Evolutionary conservation across 768 basidiomycete genomes (phyloP).

Genomic region (Mycena epipterygia): DNA sequence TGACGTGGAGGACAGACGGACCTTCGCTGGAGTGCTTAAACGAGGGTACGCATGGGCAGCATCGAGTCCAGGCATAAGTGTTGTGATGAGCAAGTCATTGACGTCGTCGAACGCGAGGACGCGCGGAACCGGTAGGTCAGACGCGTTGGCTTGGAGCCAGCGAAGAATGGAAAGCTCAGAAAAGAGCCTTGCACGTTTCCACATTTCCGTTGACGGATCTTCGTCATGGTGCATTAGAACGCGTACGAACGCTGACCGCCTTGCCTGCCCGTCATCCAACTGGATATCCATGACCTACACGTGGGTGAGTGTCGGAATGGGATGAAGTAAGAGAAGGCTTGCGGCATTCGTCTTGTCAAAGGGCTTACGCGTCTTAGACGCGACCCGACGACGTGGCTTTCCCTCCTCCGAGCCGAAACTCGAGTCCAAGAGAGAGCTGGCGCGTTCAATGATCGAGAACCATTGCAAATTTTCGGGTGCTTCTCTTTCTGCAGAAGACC

Average conservation of each 20-base stretch:
- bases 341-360: not conserved
- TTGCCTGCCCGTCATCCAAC: not conserved
- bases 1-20: not conserved
- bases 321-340: not conserved
- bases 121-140: conserved; percentile 4
- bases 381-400: too few species aligned
- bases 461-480: not conserved
- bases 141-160: conserved; percentile 16
- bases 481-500: not conserved
- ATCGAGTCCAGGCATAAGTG: conserved; percentile 7
- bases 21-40: conserved; percentile 1
- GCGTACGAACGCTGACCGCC: conserved; percentile 10
- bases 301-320: not conserved
- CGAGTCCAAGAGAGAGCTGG: conserved; percentile 2
- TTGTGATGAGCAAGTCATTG: conserved; percentile 8
- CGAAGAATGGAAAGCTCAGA: conserved; percentile 10
- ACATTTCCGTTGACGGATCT: not conserved
- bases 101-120: conserved; percentile 16
- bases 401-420: too few species aligned
- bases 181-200: conserved; percentile 8
- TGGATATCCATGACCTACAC: conserved; percentile 22
- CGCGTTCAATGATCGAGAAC: not conserved
- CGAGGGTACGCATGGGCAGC: conserved; percentile 13
- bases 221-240: not conserved
- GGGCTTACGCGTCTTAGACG: not conserved